Percentiles rank a stretch among this genome's conserved stretches.
Conservation (phyloP, 2,329 filamentous ascomycete genomes). For the Trichoderma semiorbis region DNA sequence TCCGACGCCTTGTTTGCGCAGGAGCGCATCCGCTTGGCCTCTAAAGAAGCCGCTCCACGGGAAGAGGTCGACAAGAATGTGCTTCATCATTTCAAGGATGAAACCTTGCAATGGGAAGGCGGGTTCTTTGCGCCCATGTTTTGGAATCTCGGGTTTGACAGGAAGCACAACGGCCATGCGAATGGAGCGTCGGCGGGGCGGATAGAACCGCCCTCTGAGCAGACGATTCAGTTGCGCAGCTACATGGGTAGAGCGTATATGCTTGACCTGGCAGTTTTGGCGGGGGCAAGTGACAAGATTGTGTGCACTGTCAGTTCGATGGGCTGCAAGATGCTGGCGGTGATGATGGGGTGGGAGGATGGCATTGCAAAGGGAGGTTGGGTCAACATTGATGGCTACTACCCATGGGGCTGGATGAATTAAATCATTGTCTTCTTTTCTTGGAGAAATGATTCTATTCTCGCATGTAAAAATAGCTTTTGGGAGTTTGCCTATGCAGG, state of each 20-base stretch:
- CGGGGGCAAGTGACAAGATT: conserved; percentile 63
- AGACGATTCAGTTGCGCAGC: conserved; percentile 65
- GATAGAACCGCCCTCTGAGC: conserved; percentile 34
- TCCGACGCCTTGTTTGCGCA: conserved; percentile 60
- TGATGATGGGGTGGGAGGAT: conserved; percentile 83
- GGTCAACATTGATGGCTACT: conserved; percentile 75
- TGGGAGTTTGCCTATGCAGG: not conserved
- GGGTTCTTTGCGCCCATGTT: conserved; percentile 82
- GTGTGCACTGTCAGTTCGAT: conserved; percentile 73
- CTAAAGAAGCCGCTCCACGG: conserved; percentile 49
- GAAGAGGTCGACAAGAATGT: conserved; percentile 43
- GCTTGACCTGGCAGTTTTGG: conserved; percentile 74
- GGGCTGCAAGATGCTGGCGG: conserved; percentile 70
- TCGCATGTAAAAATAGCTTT: not conserved
- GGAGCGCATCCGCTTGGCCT: conserved; percentile 71
- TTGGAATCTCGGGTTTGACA: conserved; percentile 64
- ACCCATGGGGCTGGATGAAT: conserved; percentile 54
- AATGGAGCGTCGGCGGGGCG: conserved; percentile 25
- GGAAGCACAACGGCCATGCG: conserved; percentile 38
- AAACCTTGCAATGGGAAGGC: conserved; percentile 81
- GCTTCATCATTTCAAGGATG: conserved; percentile 67
- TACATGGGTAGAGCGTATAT: conserved; percentile 77
- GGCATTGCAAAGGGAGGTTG: conserved; percentile 60
- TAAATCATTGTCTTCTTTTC: not conserved
- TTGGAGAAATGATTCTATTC: not conserved